Percentiles rank a stretch among this genome's conserved stretches.
phyloP scores from a whole-genome alignment of 2,329 filamentous ascomycete species.

The Akanthomyces muscarius region DNA sequence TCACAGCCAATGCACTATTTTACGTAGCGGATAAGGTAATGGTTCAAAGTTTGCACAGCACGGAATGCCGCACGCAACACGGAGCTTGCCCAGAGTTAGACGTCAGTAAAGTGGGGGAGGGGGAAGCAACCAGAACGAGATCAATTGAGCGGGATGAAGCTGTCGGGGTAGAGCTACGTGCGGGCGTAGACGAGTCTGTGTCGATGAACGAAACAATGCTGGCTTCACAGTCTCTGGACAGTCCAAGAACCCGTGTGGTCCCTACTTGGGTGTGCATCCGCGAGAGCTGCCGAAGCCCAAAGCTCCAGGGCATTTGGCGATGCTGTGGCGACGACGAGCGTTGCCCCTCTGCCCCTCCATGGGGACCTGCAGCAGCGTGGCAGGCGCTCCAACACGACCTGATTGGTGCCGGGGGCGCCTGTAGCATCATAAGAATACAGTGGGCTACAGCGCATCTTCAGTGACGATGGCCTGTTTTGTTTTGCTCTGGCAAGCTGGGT shows the following conservation, averaged over 20 bases:
- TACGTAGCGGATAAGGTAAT: background rate
- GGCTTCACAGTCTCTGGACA: background rate
- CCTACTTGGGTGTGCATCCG: background rate
- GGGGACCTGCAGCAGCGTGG: background rate
- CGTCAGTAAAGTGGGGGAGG: constrained; percentile 16
- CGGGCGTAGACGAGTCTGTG: background rate
- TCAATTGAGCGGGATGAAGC: background rate
- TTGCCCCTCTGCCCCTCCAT: constrained; percentile 8
- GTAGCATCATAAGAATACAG: background rate
- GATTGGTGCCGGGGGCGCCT: background rate
- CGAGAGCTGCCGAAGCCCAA: background rate
- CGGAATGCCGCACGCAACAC: constrained; percentile 1
- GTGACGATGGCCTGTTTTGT: background rate
- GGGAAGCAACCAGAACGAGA: constrained; percentile 8
- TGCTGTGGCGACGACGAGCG: background rate
- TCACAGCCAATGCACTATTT: background rate
- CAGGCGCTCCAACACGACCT: background rate
- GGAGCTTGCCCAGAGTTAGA: background rate
- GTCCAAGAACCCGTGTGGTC: background rate
- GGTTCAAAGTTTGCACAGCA: constrained; percentile 4
- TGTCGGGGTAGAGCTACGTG: background rate
- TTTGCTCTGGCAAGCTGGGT: background rate
- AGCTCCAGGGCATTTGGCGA: background rate
- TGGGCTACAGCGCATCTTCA: constrained; percentile 1
- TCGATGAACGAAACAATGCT: background rate